Base-by-base conservation (phyloP, 345 rosid genomes). In the Clarkia xantiana region DNA sequence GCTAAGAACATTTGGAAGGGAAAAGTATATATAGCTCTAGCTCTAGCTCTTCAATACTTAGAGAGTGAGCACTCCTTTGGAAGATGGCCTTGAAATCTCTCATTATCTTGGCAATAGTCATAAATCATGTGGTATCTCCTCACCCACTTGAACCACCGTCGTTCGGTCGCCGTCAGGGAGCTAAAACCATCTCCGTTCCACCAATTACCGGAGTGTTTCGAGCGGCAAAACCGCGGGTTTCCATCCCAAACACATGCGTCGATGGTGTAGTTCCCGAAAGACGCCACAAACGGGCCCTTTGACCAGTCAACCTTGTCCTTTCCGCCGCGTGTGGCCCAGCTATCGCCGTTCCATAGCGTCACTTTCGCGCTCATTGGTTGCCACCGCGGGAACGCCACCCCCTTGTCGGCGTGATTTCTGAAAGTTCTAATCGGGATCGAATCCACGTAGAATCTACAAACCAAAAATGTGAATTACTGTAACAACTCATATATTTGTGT, bases 281-380 rank as follows among this genome's bases (percentile, higher is more conserved):
- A 75, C 16, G 86, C 77, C 42, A 77, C 60, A 44, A 89, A 89
- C 0, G 97, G 95, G 40, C 74, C 75, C 57, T 76, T 72, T 17
- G 84, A 76, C 97, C 95, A 82, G 22, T 85, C 78, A 12, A 80
- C 62, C 59, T 80, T 89, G 60, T 80, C 87, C 14, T 38, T 67
- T 2, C 95, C 95, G 13, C 94, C 95, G 0, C 77, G 69, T 38
- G 97, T 85, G 9, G 95, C 95, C 97, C 95, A 89, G 59, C 68
- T 72, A 49, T 80, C 94, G 10, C 95, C 97, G 10, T 85, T 77
- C 94, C 94, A 89, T 62, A 89, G 66, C 77, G 76, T 80, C 25
- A 47, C 54, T 43, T 75, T 70, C 53, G 82, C 53, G 56, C 74
- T 62, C 95, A 89, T 82, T 3, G 95, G 90, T 20, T 82, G 85